phyloP scores from a whole-genome alignment of 2,329 filamentous ascomycete genomes.

The Myriosclerotinia duriaeana region DNA sequence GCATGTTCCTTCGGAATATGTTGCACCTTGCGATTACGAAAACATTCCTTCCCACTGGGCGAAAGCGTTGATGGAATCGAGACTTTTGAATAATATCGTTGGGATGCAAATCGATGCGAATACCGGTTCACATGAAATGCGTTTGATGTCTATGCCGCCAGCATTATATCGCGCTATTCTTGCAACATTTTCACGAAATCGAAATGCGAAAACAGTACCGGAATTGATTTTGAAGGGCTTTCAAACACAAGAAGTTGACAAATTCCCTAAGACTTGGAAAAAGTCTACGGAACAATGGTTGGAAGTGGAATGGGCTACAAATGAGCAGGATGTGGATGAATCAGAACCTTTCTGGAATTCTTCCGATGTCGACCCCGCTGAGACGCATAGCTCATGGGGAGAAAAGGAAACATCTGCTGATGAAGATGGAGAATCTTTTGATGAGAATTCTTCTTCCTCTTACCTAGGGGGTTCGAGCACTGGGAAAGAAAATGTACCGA shows the following conservation, averaged over 20 bases:
- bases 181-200: conserved; percentile 14
- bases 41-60: conserved; percentile 21
- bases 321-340: conserved; percentile 19
- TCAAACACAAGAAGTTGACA: conserved; percentile 7
- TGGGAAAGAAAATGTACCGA: conserved; percentile 7
- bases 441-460: conserved; percentile 9
- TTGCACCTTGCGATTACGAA: conserved; percentile 17
- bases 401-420: conserved; percentile 8
- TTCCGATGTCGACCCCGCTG: conserved; percentile 5
- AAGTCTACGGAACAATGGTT: conserved; percentile 18
- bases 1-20: conserved; percentile 5
- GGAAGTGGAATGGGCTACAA: conserved; percentile 10
- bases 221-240: conserved; percentile 17
- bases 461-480: background rate
- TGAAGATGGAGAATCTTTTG: conserved; percentile 2
- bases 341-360: conserved; percentile 22
- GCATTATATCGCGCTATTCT: conserved; percentile 12
- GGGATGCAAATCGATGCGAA: conserved; percentile 20
- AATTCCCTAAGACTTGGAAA: conserved; percentile 16
- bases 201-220: background rate
- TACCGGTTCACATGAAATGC: conserved; percentile 7
- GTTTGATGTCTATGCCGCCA: conserved; percentile 16
- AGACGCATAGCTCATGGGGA: conserved; percentile 14
- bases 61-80: conserved; percentile 8
- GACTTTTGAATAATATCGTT: conserved; percentile 8